Conservation (phyloP, 306 rosid species). For the Biancaea sappan region DNA sequence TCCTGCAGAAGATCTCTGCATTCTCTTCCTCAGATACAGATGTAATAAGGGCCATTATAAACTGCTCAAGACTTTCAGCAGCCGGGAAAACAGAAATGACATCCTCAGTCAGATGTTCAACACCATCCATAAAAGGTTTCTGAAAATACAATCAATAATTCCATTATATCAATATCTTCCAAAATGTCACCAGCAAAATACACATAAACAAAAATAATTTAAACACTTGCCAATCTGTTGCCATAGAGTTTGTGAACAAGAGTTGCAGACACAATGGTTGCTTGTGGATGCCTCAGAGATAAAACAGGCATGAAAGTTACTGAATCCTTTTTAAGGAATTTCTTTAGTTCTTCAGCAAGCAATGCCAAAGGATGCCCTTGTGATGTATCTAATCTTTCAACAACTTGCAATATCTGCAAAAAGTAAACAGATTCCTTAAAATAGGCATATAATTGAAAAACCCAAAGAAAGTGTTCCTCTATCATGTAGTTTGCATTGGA, state of each 20-base stretch:
- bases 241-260: conserved; percentile 96
- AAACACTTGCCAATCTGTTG: conserved; percentile 71
- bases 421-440: conserved; percentile 33
- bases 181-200: conserved; percentile 20
- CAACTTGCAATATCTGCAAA: conserved; percentile 66
- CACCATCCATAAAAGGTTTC: conserved; percentile 88
- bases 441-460: conserved; percentile 26
- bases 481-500: conserved; percentile 18
- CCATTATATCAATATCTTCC: conserved; percentile 26
- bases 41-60: conserved; percentile 66
- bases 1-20: conserved; percentile 72
- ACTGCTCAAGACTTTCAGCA: conserved; percentile 92
- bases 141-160: conserved; percentile 44
- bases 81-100: conserved; percentile 93
- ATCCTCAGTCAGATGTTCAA: conserved; percentile 92
- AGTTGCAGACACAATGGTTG: conserved; percentile 74
- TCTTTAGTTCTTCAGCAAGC: conserved; percentile 92
- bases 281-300: conserved; percentile 91
- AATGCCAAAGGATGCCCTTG: conserved; percentile 88
- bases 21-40: conserved; percentile 80
- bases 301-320: conserved; percentile 78
- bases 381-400: conserved; percentile 68
- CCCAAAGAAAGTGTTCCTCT: conserved; percentile 24
- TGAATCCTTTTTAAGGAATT: conserved; percentile 78
- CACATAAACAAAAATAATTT: conserved; percentile 14